These are phyloP conservation scores for Deinandra increscens DNA, from an alignment of 129 eudicot species.

Conservation along the genomic window DNA sequence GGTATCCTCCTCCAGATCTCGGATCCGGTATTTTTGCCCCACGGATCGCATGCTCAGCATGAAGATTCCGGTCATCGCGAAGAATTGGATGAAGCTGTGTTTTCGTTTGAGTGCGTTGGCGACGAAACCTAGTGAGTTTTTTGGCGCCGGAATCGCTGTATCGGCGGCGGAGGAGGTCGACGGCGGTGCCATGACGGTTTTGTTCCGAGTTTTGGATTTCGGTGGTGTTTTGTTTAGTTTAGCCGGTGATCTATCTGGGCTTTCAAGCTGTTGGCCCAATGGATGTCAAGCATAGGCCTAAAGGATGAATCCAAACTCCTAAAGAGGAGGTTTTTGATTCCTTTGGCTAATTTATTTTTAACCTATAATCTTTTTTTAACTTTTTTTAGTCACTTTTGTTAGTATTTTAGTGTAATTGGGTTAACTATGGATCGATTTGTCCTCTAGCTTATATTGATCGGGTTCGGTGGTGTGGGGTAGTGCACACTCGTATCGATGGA, in stretches of 20 bases:
- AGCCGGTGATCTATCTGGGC: not conserved
- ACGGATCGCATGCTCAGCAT: slow-evolving; percentile 66
- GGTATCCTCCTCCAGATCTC: slow-evolving; percentile 57
- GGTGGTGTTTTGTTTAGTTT: not conserved
- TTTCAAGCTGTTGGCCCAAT: not conserved
- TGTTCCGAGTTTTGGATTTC: not conserved
- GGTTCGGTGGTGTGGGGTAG: too few species aligned
- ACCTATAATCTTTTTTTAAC: too few species aligned
- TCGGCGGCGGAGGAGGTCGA: slow-evolving; percentile 41
- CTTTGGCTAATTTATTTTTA: too few species aligned
- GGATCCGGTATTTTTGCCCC: slow-evolving; percentile 66
- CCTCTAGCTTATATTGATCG: too few species aligned
- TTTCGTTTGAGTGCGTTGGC: slow-evolving; percentile 56
- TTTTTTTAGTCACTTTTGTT: too few species aligned
- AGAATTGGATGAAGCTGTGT: slow-evolving; percentile 68
- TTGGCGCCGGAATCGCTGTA: slow-evolving; percentile 33
- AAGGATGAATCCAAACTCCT: not conserved
- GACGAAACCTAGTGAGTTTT: slow-evolving; percentile 41
- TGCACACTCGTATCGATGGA: too few species aligned
- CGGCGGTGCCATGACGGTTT: slow-evolving; percentile 38
- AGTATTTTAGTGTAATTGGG: too few species aligned
- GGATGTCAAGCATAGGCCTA: not conserved
- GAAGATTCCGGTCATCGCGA: slow-evolving; percentile 72
- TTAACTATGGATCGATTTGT: too few species aligned
- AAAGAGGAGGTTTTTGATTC: too few species aligned